These are phyloP conservation scores for Adansonia grandidieri DNA, from an alignment of 441 rosid species.

Conservation along the genomic window DNA sequence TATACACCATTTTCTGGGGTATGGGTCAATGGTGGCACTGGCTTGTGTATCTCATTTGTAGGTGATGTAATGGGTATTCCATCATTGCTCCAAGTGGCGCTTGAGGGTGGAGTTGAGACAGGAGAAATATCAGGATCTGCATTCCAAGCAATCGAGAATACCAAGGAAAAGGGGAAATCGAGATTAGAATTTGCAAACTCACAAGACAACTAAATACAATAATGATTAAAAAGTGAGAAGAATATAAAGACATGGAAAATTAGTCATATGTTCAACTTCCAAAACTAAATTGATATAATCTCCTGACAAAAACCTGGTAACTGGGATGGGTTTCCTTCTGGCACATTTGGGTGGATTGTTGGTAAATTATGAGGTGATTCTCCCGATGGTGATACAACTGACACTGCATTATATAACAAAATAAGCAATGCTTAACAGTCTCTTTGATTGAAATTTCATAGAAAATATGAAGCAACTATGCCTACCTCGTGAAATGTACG, in stretches of 20 bases:
- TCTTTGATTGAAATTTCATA: neutral
- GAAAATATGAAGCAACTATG: constrained; percentile 13
- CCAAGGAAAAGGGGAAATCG: constrained; percentile 3
- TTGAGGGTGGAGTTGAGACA: constrained; percentile 50
- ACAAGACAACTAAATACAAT: neutral
- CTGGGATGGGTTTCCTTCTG: neutral
- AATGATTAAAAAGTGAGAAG: constrained; percentile 7
- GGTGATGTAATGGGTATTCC: constrained; percentile 65
- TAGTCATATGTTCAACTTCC: constrained; percentile 1
- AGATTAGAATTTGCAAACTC: neutral
- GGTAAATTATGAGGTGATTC: constrained; percentile 38
- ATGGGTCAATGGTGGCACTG: constrained; percentile 49
- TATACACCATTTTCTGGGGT: constrained; percentile 55
- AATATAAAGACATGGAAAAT: constrained; percentile 1
- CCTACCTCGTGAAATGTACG: constrained; percentile 11
- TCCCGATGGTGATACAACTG: constrained; percentile 36
- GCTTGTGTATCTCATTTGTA: constrained; percentile 41
- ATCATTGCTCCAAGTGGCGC: constrained; percentile 36
- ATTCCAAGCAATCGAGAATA: constrained; percentile 32
- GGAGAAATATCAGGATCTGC: constrained; percentile 53
- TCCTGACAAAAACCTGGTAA: neutral
- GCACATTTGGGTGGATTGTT: neutral
- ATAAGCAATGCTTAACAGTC: constrained; percentile 20
- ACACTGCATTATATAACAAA: constrained; percentile 30
- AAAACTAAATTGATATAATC: neutral